A percentile compares a stretch with the other conserved stretches of the same genome.
Conservation (phyloP, 805 yeast genomes). For the Spathaspora boniae region DNA sequence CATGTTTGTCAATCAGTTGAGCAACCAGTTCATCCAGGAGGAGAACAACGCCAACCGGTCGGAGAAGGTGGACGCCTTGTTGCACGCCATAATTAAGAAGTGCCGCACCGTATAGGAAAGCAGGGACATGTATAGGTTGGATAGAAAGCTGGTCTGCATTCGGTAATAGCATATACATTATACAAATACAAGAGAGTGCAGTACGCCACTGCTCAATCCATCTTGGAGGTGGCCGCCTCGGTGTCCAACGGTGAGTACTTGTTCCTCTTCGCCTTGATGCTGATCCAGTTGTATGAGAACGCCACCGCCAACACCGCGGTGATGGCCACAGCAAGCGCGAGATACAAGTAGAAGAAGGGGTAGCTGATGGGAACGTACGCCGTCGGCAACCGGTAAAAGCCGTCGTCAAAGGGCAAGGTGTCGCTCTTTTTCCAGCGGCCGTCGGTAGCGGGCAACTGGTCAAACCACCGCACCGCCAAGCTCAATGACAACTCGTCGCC, state of each 20-base stretch:
- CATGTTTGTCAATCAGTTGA: conserved; percentile 22
- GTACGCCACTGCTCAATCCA: no score
- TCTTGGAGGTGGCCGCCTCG: conserved; percentile 27
- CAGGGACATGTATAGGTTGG: neutral
- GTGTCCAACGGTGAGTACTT: conserved; percentile 21
- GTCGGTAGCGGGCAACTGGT: conserved; percentile 16
- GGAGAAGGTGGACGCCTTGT: conserved; percentile 27
- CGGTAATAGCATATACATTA: no score
- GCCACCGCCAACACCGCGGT: conserved; percentile 22
- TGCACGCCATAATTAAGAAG: conserved; percentile 39
- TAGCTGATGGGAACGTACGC: conserved; percentile 26
- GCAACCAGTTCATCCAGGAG: conserved; percentile 22
- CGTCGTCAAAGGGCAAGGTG: conserved; percentile 35
- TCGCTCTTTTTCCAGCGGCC: conserved; percentile 1
- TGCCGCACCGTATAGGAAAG: conserved; percentile 19
- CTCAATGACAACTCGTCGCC: conserved; percentile 59
- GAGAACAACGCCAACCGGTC: conserved; percentile 14
- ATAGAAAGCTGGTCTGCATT: no score
- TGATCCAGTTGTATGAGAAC: conserved; percentile 22
- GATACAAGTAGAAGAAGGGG: conserved; percentile 15
- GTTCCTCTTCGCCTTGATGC: conserved; percentile 13
- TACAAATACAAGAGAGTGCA: neutral
- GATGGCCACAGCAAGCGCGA: conserved; percentile 19
- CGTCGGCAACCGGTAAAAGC: conserved; percentile 38
- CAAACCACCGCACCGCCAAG: conserved; percentile 59